Evolutionary conservation across 805 yeast genomes (phyloP).

Genomic region (Wickerhamiella hasegawae): DNA sequence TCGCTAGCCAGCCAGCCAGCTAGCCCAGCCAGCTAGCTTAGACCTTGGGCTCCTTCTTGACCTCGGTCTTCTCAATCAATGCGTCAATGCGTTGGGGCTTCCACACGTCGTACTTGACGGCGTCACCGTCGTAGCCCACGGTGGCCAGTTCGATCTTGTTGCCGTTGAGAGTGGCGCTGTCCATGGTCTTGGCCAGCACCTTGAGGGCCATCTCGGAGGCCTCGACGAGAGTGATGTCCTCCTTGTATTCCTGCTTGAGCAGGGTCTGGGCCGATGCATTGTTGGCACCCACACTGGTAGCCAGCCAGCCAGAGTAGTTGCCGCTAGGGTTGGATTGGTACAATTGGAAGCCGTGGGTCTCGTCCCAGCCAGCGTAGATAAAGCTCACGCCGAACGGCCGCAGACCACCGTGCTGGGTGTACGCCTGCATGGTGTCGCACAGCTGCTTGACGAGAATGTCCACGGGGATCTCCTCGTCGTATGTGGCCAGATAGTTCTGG

Average conservation of each 20-base stretch:
- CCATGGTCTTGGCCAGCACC: constrained; percentile 88
- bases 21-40: too few species aligned
- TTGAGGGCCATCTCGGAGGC: constrained; percentile 82
- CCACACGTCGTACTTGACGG: constrained; percentile 60
- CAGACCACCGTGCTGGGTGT: constrained; percentile 96
- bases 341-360: constrained; percentile 74
- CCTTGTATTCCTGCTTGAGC: constrained; percentile 86
- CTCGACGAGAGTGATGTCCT: constrained; percentile 46
- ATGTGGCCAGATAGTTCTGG: constrained; percentile 70
- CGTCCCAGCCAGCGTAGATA: constrained; percentile 91
- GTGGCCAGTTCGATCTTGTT: constrained; percentile 92
- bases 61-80: constrained; percentile 56
- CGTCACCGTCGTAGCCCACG: constrained; percentile 30
- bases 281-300: constrained; percentile 92
- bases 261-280: constrained; percentile 92
- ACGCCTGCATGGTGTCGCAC: constrained; percentile 92
- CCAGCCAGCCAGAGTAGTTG: constrained; percentile 96
- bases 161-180: constrained; percentile 64
- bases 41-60: too few species aligned
- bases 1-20: too few species aligned
- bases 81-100: constrained; percentile 59
- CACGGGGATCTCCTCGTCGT: constrained; percentile 87
- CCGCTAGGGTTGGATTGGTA: constrained; percentile 96
- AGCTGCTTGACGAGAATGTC: constrained; percentile 75
- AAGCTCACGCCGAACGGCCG: constrained; percentile 98